Percentiles rank a stretch among this genome's conserved stretches.
Evolutionary conservation across 257 asterid genomes (phyloP).

Genomic region (Haberlea rhodopensis): DNA sequence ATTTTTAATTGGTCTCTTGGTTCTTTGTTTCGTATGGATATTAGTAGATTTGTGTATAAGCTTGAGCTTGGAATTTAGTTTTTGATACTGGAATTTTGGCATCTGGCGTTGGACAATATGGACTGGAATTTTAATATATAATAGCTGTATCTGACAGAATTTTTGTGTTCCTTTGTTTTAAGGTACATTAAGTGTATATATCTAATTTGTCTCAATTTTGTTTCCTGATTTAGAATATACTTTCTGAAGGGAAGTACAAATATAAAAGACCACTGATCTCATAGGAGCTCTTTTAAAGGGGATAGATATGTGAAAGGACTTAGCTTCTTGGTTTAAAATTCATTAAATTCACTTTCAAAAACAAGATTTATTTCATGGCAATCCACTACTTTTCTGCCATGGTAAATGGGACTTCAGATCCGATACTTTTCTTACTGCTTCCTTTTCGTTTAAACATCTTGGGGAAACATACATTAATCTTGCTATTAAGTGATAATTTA

Average conservation of each 20-base stretch:
- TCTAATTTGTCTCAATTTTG: background rate
- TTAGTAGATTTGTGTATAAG: background rate
- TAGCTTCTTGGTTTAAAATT: background rate
- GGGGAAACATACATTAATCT: background rate
- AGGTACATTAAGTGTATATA: background rate
- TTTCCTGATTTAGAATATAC: background rate
- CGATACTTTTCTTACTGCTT: background rate
- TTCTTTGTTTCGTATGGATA: background rate
- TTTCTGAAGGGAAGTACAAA: background rate
- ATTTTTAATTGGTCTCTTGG: background rate
- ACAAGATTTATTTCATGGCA: no score
- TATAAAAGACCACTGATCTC: background rate
- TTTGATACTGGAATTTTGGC: slow-evolving; percentile 2
- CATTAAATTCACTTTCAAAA: background rate
- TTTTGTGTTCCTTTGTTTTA: background rate
- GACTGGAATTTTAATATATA: background rate
- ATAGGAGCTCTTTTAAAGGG: background rate
- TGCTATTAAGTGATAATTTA: no score
- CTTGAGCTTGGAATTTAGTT: background rate
- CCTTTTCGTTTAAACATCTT: background rate
- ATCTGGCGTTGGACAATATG: background rate
- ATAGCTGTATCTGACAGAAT: background rate
- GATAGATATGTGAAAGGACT: no score
- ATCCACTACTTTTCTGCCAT: no score
- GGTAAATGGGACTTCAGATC: no score